These are phyloP conservation scores for Excoecaria cochinchinensis DNA, from an alignment of 345 rosid genomes.

Conservation along the genomic window DNA sequence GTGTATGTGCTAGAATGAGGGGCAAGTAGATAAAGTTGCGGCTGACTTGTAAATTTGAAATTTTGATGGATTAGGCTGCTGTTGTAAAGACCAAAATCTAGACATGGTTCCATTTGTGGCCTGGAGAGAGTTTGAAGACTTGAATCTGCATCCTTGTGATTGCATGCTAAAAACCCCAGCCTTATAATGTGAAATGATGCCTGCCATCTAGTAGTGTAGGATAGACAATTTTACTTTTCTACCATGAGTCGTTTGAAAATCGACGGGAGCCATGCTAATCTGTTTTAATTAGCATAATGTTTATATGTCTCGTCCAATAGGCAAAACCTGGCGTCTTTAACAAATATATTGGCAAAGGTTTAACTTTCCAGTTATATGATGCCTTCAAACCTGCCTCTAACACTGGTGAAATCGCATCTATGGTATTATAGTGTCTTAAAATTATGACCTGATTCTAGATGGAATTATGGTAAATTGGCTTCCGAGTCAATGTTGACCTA, in stretches of 20 bases:
- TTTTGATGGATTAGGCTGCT: background rate
- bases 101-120: background rate
- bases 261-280: background rate
- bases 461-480: too few relatives aligned
- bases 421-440: background rate
- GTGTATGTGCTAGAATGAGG: background rate
- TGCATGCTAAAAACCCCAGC: background rate
- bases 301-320: background rate
- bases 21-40: background rate
- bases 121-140: background rate
- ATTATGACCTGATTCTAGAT: background rate
- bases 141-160: background rate
- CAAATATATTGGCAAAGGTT: background rate
- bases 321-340: background rate
- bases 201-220: background rate
- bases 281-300: background rate
- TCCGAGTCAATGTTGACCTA: too few relatives aligned
- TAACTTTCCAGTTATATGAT: background rate
- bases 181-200: background rate
- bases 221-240: background rate
- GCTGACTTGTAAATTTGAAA: background rate
- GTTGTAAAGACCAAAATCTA: background rate
- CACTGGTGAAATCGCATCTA: too few relatives aligned
- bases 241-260: background rate
- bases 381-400: background rate